These are phyloP conservation scores for Taiozyma sp. DNA, from an alignment of 1,139 yeast species.

Conservation along the genomic window DNA sequence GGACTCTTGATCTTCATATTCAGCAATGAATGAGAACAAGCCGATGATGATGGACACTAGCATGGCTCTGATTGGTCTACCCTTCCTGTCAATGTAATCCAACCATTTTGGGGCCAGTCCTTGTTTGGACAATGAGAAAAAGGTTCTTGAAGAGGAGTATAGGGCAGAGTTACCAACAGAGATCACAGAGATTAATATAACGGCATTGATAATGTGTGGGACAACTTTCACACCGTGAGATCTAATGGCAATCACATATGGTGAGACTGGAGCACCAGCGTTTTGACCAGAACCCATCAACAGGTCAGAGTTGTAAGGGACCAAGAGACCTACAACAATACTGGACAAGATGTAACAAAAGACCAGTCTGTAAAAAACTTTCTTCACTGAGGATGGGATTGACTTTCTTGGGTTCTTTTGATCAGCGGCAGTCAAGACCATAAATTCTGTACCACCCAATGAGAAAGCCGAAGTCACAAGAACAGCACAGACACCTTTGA, in stretches of 20 bases:
- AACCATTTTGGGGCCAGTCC: constrained; percentile 73
- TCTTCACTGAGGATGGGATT: constrained; percentile 64
- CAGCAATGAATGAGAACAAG: constrained; percentile 66
- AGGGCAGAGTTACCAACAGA: constrained; percentile 76
- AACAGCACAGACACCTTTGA: constrained; percentile 78
- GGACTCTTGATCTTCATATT: constrained; percentile 50
- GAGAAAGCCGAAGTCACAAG: constrained; percentile 82
- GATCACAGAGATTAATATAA: constrained; percentile 60
- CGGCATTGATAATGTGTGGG: constrained; percentile 69
- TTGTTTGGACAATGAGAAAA: constrained; percentile 76
- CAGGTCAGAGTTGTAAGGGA: constrained; percentile 51
- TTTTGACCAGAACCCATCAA: constrained; percentile 41
- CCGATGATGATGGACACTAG: constrained; percentile 52
- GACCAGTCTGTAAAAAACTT: constrained; percentile 66
- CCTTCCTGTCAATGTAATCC: constrained; percentile 68
- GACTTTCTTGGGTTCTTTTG: constrained; percentile 64
- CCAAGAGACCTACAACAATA: constrained; percentile 57
- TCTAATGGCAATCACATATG: constrained; percentile 63
- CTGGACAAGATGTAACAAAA: constrained; percentile 58
- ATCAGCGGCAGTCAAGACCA: constrained; percentile 84
- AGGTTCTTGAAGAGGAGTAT: constrained; percentile 74
- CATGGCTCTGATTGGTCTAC: constrained; percentile 71
- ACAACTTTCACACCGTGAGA: constrained; percentile 53
- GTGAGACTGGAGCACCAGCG: constrained; percentile 58
- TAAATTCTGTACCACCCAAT: constrained; percentile 75